Evolutionary conservation across 2,329 filamentous ascomycete genomes (phyloP), one percentile per base, ranked within the genome.

Genomic region (Penicillium brevicompactum): DNA sequence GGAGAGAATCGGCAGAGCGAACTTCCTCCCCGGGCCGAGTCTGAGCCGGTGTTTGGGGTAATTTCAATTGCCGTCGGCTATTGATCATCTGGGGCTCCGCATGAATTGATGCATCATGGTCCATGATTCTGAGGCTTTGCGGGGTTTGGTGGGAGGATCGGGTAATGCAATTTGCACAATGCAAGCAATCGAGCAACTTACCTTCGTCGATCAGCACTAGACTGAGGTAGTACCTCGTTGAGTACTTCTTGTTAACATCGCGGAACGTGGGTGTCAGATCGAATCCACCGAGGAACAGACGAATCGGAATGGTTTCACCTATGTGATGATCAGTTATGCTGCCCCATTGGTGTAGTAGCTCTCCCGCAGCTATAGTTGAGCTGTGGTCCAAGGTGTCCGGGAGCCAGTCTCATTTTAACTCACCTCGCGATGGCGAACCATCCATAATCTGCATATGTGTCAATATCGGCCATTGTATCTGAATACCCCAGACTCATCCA

Each of bases 211-310:
- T 97, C 64, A 97, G 83, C 21, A 99, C 94, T 59, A 99, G 79
- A 72, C 92, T 97, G 60, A 99, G 84, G 78, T 99, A 99, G 78
- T 99, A 99, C 69, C 94, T 84, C 37, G 93, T 97, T 24, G 93
- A 97, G 76, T 96, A 99, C 79, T 99, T 99, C 83, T 99, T 99
- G 84, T 99, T 99, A 65, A 99, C 95, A 74, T 99, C 94, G 59
- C 94, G 90, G 84, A 99, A 99, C 11, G 94, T 99, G 14, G 94
- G 94, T 4, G 94, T 99, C 60, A 99, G 78, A 76, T 99, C 95
- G 73, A 99, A 99, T 49, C 94, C 94, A 58, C 94, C 94, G 9
- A 99, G 85, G 85, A 99, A 99, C 52, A 99, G 82, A 66, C 94
- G 85, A 70, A 99, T 99, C 21, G 94, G 94, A 59, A 99, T 99